Percentiles rank a stretch among this genome's conserved stretches.
Conservation (phyloP, 2,329 filamentous ascomycete genomes). For the Emergomyces africanus region DNA sequence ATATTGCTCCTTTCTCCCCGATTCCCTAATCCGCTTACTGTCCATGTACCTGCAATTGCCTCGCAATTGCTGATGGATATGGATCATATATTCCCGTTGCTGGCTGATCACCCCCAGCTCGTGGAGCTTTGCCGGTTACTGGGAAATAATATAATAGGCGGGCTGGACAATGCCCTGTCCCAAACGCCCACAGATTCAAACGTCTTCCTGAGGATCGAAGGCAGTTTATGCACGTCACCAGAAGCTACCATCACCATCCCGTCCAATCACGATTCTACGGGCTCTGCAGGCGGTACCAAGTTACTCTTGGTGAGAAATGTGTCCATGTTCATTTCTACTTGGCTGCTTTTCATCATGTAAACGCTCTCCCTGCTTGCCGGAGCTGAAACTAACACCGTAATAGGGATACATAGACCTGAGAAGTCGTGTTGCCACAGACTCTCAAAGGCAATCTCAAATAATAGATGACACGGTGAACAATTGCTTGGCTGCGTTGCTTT, state of each 20-base stretch:
- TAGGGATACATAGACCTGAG: conserved; percentile 2
- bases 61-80: not conserved
- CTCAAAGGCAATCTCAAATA: not conserved
- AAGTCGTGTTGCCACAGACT: not conserved
- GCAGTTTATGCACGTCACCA: not conserved
- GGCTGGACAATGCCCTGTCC: not conserved
- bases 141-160: not conserved
- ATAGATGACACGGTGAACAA: not conserved
- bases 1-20: not conserved
- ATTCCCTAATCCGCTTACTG: not conserved
- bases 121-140: not conserved
- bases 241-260: not conserved
- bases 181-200: not conserved
- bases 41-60: not conserved
- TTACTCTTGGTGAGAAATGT: conserved; percentile 1
- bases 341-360: not conserved
- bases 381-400: not conserved
- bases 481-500: not conserved
- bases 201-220: not conserved
- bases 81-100: not conserved
- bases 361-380: not conserved
- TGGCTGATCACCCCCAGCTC: not conserved
- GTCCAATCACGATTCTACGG: not conserved
- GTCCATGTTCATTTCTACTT: not conserved
- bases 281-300: not conserved